A percentile compares a stretch with the other conserved stretches of the same genome.
These are phyloP conservation scores for Mucor plumbeus DNA, from an alignment of 371 early-diverging fungal species.

Conservation along the genomic window DNA sequence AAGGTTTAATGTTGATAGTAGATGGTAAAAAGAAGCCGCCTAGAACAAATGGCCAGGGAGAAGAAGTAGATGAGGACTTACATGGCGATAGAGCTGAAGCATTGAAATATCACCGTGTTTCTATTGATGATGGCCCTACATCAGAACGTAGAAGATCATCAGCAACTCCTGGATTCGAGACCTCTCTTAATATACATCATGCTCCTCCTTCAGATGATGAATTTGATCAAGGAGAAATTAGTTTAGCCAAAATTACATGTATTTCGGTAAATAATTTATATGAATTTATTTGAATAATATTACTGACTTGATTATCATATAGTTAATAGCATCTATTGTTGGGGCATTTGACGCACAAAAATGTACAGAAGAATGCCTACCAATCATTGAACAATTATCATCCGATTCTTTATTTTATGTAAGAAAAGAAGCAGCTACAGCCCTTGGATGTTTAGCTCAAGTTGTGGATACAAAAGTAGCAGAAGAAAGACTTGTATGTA, in stretches of 20 bases:
- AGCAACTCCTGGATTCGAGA: constrained; percentile 34
- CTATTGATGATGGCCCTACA: constrained; percentile 19
- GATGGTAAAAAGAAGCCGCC: constrained; percentile 34
- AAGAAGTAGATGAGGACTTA: constrained; percentile 6
- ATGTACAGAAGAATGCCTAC: constrained; percentile 54
- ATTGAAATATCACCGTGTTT: constrained; percentile 24
- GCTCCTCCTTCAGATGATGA: constrained; percentile 31
- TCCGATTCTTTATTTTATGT: constrained; percentile 61
- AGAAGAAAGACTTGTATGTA: constrained; percentile 50
- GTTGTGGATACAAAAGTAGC: constrained; percentile 48
- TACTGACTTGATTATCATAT: background rate
- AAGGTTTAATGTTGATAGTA: constrained; percentile 49
- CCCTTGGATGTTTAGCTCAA: constrained; percentile 53
- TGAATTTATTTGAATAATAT: background rate
- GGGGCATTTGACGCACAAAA: constrained; percentile 51
- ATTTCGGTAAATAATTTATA: constrained; percentile 50
- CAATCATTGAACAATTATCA: constrained; percentile 57
- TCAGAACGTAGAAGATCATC: constrained; percentile 26
- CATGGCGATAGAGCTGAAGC: constrained; percentile 7
- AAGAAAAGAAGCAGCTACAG: constrained; percentile 65
- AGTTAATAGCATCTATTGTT: constrained; percentile 61
- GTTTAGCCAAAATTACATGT: constrained; percentile 62
- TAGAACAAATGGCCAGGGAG: constrained; percentile 9
- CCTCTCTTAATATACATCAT: constrained; percentile 23
- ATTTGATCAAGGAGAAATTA: constrained; percentile 56